Conservation (phyloP, 257 asterid species). For the Ocimum tenuiflorum region DNA sequence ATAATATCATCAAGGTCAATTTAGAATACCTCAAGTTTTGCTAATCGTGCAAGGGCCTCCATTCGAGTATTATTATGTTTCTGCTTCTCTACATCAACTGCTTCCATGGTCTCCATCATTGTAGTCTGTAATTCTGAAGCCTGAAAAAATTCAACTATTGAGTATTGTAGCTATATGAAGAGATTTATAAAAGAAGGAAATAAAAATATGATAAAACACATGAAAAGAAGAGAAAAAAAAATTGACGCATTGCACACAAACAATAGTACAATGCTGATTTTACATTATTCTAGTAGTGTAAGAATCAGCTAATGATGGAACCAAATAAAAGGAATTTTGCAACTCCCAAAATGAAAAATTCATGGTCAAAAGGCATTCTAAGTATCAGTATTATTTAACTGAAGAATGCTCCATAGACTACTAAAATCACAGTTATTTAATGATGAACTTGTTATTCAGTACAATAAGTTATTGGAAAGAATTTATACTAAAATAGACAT, state of each 20-base stretch:
- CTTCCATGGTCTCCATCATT: slow-evolving; percentile 94
- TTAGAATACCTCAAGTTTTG: slow-evolving; percentile 66
- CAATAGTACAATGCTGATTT: not conserved
- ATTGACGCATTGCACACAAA: not conserved
- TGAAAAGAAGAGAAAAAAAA: not conserved
- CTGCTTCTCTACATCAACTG: slow-evolving; percentile 90
- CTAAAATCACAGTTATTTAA: not conserved
- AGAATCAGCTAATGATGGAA: not conserved
- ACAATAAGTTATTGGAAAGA: no score
- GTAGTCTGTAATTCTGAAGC: slow-evolving; percentile 85
- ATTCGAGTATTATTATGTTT: slow-evolving; percentile 90
- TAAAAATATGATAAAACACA: not conserved
- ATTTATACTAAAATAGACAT: no score
- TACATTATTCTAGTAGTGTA: slow-evolving; percentile 7
- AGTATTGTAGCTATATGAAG: not conserved
- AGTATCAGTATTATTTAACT: not conserved
- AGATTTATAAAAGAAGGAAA: slow-evolving; percentile 5
- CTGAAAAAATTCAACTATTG: slow-evolving; percentile 32
- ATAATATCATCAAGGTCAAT: not conserved
- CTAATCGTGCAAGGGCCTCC: slow-evolving; percentile 71
- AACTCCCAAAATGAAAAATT: slow-evolving; percentile 8
- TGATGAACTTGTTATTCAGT: no score
- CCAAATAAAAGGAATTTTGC: not conserved
- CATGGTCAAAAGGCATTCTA: no score
- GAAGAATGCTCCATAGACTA: slow-evolving; percentile 14